Base-by-base conservation (phyloP, 257 asterid genomes). In the Solanum arcanum region DNA sequence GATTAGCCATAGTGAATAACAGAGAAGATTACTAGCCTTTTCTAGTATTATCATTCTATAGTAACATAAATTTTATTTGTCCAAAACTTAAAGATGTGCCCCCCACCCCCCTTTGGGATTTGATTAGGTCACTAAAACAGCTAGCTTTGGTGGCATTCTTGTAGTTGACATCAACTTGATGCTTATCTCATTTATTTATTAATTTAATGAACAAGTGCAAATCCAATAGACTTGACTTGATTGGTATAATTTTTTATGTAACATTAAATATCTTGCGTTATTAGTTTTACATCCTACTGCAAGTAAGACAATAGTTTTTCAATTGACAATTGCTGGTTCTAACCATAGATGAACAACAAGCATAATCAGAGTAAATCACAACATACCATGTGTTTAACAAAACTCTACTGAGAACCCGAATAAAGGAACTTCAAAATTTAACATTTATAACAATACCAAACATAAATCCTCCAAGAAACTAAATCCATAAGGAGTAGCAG, bases 381-480 rank as follows among this genome's bases (percentile, higher is more conserved):
- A 83, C 15, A 42, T 2, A 42, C 3, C 7, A 9, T 1, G 62
- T 25, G 42, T 23, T n/a, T 16, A 23, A 27, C 37, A 3, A 78
- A 44, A 78, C 23, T 23, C 27, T 59, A 78, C 25, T 0, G 5
- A 78, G 1, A 8, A 27, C 1, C 2, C 18, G 1, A 15, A 23
- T 46, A 46, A 27, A 27, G 27, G 3, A 27, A 27, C 66, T 47
- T 47, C 84, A 80, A 47, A 80, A 46, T 25, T 80, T 80, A 27
- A 44, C 89, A 74, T 86, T 92, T 88, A 39, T 91, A 91, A 86
- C 92, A 90, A 77, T 41, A 86, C 83, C 88, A 91, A 49, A 89
- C 25, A 46, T 16, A 80, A 47, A 31, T 5, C 8, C 42, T 27
- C 42, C 37, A 44, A 47, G 27, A 80, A 80, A 80, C 37, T 80